Base-by-base conservation (phyloP, 768 basidiomycete species). In the Mycena crocata region DNA sequence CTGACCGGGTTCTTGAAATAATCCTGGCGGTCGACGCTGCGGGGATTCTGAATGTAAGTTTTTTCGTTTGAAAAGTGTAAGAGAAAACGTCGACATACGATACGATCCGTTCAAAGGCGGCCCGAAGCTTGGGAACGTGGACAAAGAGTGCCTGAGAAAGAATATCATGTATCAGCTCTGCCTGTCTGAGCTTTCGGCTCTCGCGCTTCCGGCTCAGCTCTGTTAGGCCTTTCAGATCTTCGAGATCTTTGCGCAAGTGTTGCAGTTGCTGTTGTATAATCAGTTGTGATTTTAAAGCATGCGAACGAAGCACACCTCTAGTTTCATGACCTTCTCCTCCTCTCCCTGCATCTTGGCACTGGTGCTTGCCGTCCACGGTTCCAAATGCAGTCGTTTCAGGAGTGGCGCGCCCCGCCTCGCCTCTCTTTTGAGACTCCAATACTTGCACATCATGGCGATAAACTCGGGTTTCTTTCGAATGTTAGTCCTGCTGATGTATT, bases 391-490 rank as follows among this genome's bases (percentile, higher is more conserved):
- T 57, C 98, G 76, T 79, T 99, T 99, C 70, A 99, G 78, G 66
- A 99, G 78, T 14, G 98, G 97, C 12, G 98, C 98, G 5, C 98
- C 98, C 42, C 97, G 80, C 67, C 98, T 86, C 1, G 90, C 94
- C 76, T 99, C 97, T 5, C 98, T 84, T 80, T 99, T 99, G 77
- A 99, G 77, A 79, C 98, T 98, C 98, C 98, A 99, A 74, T 98
- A 99, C 73, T 89, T 87, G 73, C 93, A 96, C 34, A 96, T 83
- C 72, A 89, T 78, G 51, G 89, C 85, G 15, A 99, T 79, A 60
- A 96, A 93, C 48, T 93, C 91, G 4, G 79, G 72, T 74, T 93
- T 94, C 76, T 93, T 95, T 67, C 92, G 82, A 5, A 98, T 81
- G 34, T 77, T 83, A 44, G 97, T 82, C 70, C 89, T 90, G 39